These are phyloP conservation scores for Zasmidium angulare DNA, from an alignment of 2,329 filamentous ascomycete genomes.

Conservation along the genomic window DNA sequence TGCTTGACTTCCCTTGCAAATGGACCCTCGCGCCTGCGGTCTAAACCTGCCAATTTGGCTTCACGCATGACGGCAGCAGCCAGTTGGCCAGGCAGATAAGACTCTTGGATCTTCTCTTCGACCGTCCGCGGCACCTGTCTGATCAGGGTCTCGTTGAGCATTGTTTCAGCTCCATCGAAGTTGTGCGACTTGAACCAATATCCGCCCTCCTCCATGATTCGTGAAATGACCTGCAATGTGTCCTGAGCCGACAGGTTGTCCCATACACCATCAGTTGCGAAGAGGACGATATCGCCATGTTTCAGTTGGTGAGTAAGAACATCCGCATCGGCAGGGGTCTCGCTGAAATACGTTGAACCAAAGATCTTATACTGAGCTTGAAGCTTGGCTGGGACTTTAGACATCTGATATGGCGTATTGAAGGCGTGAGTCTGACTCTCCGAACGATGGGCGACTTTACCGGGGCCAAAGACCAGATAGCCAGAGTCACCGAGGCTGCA, in stretches of 20 bases:
- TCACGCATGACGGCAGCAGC: slow-evolving; percentile 77
- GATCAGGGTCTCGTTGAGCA: slow-evolving; percentile 29
- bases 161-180: slow-evolving; percentile 31
- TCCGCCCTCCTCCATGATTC: slow-evolving; percentile 60
- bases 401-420: slow-evolving; percentile 95
- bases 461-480: slow-evolving; percentile 81
- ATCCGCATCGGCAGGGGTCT: slow-evolving; percentile 80
- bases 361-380: slow-evolving; percentile 78
- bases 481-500: slow-evolving; percentile 83
- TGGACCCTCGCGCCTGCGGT: slow-evolving; percentile 79
- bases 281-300: slow-evolving; percentile 89
- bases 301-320: slow-evolving; percentile 73
- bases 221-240: slow-evolving; percentile 72
- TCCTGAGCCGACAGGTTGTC: slow-evolving; percentile 94
- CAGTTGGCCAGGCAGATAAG: slow-evolving; percentile 72
- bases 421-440: slow-evolving; percentile 92
- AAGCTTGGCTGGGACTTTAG: slow-evolving; percentile 78
- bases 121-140: slow-evolving; percentile 23
- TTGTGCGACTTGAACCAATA: slow-evolving; percentile 35
- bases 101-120: slow-evolving; percentile 33
- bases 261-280: slow-evolving; percentile 93
- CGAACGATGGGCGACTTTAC: slow-evolving; percentile 80
- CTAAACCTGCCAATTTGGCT: slow-evolving; percentile 81
- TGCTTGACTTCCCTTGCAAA: slow-evolving; percentile 94
- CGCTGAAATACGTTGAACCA: slow-evolving; percentile 67